phyloP scores from a whole-genome alignment of 2,329 filamentous ascomycete species.

The Aspergillus felis region DNA sequence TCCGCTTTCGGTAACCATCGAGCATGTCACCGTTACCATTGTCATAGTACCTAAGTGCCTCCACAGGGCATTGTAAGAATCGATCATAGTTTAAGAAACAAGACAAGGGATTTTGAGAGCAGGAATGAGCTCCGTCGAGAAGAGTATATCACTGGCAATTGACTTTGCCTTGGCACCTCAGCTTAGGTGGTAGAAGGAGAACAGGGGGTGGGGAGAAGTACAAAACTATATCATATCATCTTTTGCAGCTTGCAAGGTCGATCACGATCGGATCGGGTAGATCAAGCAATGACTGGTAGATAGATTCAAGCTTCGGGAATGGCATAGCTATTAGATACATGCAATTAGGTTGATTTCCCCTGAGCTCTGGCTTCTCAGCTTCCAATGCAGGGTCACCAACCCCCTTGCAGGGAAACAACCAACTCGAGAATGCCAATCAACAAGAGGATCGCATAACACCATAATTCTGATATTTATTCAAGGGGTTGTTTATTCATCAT shows the following conservation, averaged over 20 bases:
- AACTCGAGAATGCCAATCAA: conserved; percentile 4
- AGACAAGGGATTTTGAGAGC: neutral
- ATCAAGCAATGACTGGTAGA: neutral
- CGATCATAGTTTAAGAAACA: neutral
- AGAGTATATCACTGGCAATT: neutral
- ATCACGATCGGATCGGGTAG: no score
- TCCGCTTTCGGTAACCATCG: conserved; percentile 18
- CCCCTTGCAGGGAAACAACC: conserved; percentile 8
- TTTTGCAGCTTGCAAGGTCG: neutral
- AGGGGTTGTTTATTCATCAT: neutral
- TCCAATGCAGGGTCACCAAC: neutral
- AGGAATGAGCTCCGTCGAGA: neutral
- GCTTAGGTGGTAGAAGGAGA: neutral
- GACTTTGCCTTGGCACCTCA: neutral
- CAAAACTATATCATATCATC: neutral
- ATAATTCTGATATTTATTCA: neutral
- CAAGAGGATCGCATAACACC: neutral
- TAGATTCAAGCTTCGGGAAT: neutral
- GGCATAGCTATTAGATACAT: neutral
- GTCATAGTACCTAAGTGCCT: neutral
- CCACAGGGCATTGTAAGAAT: neutral
- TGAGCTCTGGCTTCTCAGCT: neutral
- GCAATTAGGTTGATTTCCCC: neutral
- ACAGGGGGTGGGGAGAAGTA: neutral
- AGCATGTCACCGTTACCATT: conserved; percentile 9